Evolutionary conservation across 352 stramenopile genomes (phyloP).

Genomic region (Phytophthora constricta): DNA sequence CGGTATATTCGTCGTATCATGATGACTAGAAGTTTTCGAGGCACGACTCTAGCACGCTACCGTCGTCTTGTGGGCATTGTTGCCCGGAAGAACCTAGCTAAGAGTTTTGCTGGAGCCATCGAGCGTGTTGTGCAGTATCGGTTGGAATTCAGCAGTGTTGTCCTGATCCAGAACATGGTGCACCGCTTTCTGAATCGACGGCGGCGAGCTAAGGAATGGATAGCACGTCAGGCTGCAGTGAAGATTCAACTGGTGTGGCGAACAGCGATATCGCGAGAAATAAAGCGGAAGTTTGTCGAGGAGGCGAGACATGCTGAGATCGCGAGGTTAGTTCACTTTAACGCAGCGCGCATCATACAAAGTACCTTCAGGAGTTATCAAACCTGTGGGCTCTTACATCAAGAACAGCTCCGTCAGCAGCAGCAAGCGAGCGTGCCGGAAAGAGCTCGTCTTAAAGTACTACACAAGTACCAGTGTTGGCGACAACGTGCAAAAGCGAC

Average conservation of each 20-base stretch:
- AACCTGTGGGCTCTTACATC: neutral
- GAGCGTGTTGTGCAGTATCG: conserved; percentile 29
- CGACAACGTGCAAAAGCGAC: neutral
- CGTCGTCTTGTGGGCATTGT: conserved; percentile 47
- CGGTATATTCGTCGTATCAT: conserved; percentile 33
- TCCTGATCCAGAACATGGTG: conserved; percentile 18
- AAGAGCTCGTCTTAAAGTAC: conserved; percentile 23
- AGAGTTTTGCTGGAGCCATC: conserved; percentile 22
- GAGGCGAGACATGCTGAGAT: conserved; percentile 1
- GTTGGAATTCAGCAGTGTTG: conserved; percentile 25
- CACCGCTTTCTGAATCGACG: conserved; percentile 27
- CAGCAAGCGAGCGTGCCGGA: conserved; percentile 11
- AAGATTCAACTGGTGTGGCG: conserved; percentile 25
- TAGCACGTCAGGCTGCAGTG: conserved; percentile 10
- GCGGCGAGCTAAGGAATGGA: conserved; percentile 14
- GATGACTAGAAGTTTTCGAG: conserved; percentile 32
- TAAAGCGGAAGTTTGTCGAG: conserved; percentile 13
- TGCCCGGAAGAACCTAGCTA: conserved; percentile 30
- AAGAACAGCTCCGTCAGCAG: conserved; percentile 23
- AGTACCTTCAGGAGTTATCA: conserved; percentile 23
- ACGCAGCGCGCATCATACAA: conserved; percentile 15
- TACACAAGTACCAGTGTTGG: conserved; percentile 31
- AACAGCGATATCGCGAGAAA: conserved; percentile 2
- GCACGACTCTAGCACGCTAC: conserved; percentile 47
- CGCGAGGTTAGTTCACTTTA: conserved; percentile 3